Evolutionary conservation across 495 filamentous ascomycete species (phyloP), one percentile per base, ranked within the genome.

Genomic region (Xylaria curta): DNA sequence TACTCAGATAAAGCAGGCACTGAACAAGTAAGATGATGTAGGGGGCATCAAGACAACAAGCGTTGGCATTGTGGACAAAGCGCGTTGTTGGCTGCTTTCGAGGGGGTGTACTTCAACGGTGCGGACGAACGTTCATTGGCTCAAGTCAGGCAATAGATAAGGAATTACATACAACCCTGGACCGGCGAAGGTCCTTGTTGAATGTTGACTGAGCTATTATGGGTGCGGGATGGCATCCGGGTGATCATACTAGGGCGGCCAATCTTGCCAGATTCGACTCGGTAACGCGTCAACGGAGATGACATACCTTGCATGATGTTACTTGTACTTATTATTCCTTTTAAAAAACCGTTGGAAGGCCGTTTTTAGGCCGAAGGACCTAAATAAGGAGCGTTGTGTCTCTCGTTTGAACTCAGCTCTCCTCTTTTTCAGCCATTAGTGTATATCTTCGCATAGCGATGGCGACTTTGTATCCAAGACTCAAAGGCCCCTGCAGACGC

Each of bases 71-170:
- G 66, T 36, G 53, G 66, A 54, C 54, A 44, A 69, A 54, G 66
- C 51, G 59, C 31, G 21, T 61, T 26, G 66, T 61, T 69, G 66
- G 66, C 54, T 69, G 33, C 51, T 28, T 69, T 38, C 12, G 51
- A 44, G 66, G 56, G 38, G 19, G 53, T 60, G 51, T 69, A 31
- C 13, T 36, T 69, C 28, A 24, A 69, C 66, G 54, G 51, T 19
- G 66, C 24, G 13, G 40, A 8, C 26, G 26, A 9, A 21, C 10
- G 6, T 31, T 31, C 40, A 70, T 70, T 70, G 68, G 68, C 46
- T 63, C 4, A 21, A 59, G 13, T 19, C 44, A 15, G 44, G 68
- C 58, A 70, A 51, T 62, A 63, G 68, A 70, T 70, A 70, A 70
- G 68, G 21, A 64, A 69, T n/a, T 31, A 38, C 15, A 59, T 36